Base-by-base conservation (phyloP, 202 grass and related monocot genomes). In the Hordeum pubiflorum region DNA sequence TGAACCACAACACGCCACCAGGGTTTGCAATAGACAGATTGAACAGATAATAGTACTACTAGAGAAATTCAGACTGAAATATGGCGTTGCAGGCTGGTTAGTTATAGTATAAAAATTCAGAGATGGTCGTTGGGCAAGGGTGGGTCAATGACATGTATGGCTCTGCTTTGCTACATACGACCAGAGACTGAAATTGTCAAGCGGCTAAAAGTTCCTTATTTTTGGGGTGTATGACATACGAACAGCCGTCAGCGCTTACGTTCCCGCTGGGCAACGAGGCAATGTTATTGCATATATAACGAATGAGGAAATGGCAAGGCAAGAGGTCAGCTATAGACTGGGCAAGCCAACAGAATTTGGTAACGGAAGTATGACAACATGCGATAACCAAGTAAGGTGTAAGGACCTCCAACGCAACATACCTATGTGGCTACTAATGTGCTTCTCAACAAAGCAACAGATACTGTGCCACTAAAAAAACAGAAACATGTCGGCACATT, bases 231-330 rank as follows among this genome's bases (percentile, higher is more conserved):
- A 9, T 71, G 77, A 84, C 62, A 5, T 76, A 24, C 18, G 37
- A 72, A 78, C 78, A 52, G 27, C 29, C 58, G 78, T 85, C 81
- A 78, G 78, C 66, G 65, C 82, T 89, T 80, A 82, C 66, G 78
- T 74, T 78, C 15, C 43, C 9, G 15, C 69, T 2, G 24, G 43
- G 8, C 14, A 31, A 50, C 15, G 18, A 58, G 58, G 58, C 63
- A 57, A 75, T 13, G 3, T 12, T 27, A 73, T 32, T 72, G 23
- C 66, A 65, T 52, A 40, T 72, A 65, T 21, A 61, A 37, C 27
- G 7, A 46, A 65, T 26, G 57, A 58, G 55, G 18, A 43, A 44
- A 39, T 39, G 61, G 63, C 17, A 61, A 55, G 80, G 14, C 41
- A 81, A 77, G 64, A 55, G 33, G 22, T 18, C 32, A 54, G 44